A percentile compares a stretch with the other conserved stretches of the same genome.
Conservation (phyloP, 345 rosid species). For the Rhodamnia rubescens region DNA sequence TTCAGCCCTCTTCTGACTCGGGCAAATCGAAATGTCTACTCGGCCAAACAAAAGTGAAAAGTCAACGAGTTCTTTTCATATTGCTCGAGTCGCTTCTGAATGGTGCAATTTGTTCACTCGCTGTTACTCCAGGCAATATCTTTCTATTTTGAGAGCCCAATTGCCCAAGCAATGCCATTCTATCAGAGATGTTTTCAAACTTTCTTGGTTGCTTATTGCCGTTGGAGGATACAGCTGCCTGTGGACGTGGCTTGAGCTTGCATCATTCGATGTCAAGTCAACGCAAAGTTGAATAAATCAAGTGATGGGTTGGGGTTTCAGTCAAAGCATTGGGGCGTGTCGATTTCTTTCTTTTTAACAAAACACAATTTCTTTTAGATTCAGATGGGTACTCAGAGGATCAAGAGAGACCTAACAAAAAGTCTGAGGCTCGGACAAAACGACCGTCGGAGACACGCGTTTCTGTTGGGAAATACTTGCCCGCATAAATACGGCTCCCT, state of each 20-base stretch:
- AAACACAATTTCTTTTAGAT: too few species aligned
- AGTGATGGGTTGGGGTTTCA: not conserved
- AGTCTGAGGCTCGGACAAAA: not conserved
- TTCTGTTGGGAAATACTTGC: not conserved
- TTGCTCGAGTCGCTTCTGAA: not conserved
- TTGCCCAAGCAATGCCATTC: not conserved
- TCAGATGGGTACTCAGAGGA: not conserved
- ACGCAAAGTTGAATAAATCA: not conserved
- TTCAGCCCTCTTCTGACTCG: too few species aligned
- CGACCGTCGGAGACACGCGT: not conserved
- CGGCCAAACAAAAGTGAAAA: not conserved
- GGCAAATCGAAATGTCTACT: too few species aligned
- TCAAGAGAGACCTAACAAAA: too few species aligned
- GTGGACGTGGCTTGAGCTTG: not conserved
- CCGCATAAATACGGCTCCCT: not conserved
- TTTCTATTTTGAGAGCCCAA: not conserved
- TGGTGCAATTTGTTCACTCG: not conserved
- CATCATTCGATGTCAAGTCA: not conserved
- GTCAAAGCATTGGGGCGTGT: not conserved
- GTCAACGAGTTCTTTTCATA: not conserved
- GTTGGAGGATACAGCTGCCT: not conserved
- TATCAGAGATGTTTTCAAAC: not conserved
- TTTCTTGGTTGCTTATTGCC: not conserved
- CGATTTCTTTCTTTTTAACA: too few species aligned
- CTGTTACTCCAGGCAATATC: not conserved